Base-by-base conservation (phyloP, 352 stramenopile species). In the Pythium angustatum region DNA sequence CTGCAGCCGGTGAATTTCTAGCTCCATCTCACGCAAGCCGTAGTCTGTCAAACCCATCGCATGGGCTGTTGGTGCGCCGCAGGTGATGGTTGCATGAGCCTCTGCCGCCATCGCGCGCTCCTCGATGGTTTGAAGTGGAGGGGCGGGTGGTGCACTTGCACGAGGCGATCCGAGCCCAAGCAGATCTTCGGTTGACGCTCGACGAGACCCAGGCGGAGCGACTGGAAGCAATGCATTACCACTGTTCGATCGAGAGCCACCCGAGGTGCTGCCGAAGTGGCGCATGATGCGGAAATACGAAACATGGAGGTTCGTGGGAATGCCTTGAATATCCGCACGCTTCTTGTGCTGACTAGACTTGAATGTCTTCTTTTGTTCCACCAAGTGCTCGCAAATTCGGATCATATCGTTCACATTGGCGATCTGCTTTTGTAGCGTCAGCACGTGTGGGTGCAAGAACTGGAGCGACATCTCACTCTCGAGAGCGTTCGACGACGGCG, bases 281-380 rank as follows among this genome's bases (percentile, higher is more conserved):
- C 83, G 72, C 43, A 85, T 79, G 33, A 95, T 89, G n/a, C 83
- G 79, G 48, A 93, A 93, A 48, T 89, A 93, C 17, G 87, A 90
- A 8, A 96, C 79, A 53, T 94, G 85, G 12, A 96, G 58, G 36
- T 96, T 96, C 10, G 87, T 96, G 9, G 85, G 78, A 33, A 96
- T 90, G 12, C 71, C 86, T 51, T 92, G 83, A 30, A 92, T 88
- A 47, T 93, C 85, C 1, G 81, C 78, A 28, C 83, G 81, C 45
- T 93, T 90, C 66, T 93, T 96, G 68, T 91, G 73, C 43, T 85
- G 62, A 57, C 83, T 93, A 12, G 85, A 91, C 51, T 96, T 96
- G 68, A 96, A 96, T 17, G 86, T 93, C 36, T 85, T 85, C 43
- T 87, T 80, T 17, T 91, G 80, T 14, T 80, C 72, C 19, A 93